Evolutionary conservation across 306 rosid species (phyloP).

Genomic region (Fragaria vesca): DNA sequence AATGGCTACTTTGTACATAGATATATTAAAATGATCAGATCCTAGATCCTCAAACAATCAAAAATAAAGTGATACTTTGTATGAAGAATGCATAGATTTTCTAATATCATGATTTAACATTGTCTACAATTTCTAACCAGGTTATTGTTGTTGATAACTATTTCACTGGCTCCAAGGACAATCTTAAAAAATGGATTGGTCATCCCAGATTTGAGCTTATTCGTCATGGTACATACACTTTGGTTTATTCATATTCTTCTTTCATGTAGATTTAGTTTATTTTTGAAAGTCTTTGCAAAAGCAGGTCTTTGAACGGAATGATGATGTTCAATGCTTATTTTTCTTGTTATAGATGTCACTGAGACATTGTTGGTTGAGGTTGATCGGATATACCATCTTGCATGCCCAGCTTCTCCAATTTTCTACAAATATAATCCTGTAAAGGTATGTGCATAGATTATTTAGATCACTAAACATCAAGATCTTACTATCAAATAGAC

Average conservation of each 20-base stretch:
- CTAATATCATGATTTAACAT: not conserved
- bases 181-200: conserved; percentile 88
- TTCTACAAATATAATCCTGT: conserved; percentile 97
- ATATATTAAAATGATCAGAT: not conserved
- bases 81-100: not conserved
- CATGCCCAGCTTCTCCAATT: conserved; percentile 97
- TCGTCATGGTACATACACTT: conserved; percentile 70
- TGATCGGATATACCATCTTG: conserved; percentile 95
- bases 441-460: conserved; percentile 47
- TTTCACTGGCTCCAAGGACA: conserved; percentile 95
- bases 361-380: conserved; percentile 87
- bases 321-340: conserved; percentile 15
- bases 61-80: not conserved
- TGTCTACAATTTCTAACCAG: conserved; percentile 35
- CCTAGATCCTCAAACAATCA: not conserved
- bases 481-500: not conserved
- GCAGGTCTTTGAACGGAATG: not conserved
- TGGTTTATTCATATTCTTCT: conserved; percentile 12
- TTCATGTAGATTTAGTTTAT: not conserved
- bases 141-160: conserved; percentile 88
- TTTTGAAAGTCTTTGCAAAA: not conserved
- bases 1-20: too few species aligned
- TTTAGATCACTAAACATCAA: not conserved
- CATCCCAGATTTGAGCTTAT: conserved; percentile 97
- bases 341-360: conserved; percentile 63